A percentile compares a stretch with the other conserved stretches of the same genome.
phyloP scores from a whole-genome alignment of 176 grass and related monocot species.

The Oryza nivara region DNA sequence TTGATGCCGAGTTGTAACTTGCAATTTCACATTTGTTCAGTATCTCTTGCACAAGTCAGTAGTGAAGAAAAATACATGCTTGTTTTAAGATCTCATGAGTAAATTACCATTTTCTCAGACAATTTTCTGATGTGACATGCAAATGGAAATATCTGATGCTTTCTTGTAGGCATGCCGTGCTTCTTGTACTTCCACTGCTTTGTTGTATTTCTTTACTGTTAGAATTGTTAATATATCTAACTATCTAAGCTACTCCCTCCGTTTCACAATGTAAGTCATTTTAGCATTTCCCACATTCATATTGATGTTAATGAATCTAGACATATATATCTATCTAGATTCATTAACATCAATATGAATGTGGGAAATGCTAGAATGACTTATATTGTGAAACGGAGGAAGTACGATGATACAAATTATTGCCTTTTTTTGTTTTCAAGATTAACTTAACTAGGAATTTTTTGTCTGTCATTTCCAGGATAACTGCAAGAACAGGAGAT shows the following conservation, averaged over 20 bases:
- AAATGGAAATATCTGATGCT: slow-evolving; percentile 19
- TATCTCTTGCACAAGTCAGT: slow-evolving; percentile 13
- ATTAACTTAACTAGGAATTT: slow-evolving; percentile 31
- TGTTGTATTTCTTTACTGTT: slow-evolving; percentile 16
- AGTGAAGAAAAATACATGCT: neutral
- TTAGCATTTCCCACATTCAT: too few relatives aligned
- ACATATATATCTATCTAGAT: too few relatives aligned
- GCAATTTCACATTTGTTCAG: neutral
- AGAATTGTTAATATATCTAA: neutral
- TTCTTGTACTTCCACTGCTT: slow-evolving; percentile 2
- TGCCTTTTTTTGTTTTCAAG: slow-evolving; percentile 18
- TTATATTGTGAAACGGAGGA: too few relatives aligned
- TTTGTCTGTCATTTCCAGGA: slow-evolving; percentile 57
- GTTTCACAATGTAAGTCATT: too few relatives aligned
- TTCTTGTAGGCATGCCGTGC: neutral
- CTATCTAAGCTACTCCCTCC: too few relatives aligned
- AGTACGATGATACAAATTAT: neutral
- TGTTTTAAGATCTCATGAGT: neutral
- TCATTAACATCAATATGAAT: too few relatives aligned
- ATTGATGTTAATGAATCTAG: too few relatives aligned
- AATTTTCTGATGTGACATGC: neutral
- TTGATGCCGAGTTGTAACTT: neutral
- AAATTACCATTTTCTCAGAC: slow-evolving; percentile 1
- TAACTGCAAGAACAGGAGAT: slow-evolving; percentile 77
- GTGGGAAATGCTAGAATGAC: too few relatives aligned